Evolutionary conservation across 1,284 basidiomycete species (phyloP).

Genomic region (Cystobasidium pallidum): DNA sequence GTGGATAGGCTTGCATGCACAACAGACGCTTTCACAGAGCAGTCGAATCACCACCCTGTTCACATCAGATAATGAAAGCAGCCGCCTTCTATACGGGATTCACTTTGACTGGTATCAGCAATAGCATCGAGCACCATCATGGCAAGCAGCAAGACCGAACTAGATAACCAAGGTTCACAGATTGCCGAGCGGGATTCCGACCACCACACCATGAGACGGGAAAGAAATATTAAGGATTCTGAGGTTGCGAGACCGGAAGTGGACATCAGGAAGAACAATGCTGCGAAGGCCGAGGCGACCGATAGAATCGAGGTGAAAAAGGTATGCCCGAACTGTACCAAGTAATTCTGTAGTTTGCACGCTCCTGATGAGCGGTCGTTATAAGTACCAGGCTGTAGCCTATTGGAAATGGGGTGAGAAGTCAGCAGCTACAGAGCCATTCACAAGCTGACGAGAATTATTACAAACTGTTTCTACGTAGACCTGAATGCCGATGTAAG

Average conservation of each 20-base stretch:
- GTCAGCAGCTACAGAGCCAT: no score
- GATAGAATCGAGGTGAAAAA: conserved; percentile 91
- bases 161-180: no score
- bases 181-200: no score
- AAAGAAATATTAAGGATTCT: neutral
- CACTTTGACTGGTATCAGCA: no score
- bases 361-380: neutral
- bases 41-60: no score
- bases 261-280: neutral
- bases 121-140: no score
- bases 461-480: conserved; percentile 59
- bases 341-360: neutral
- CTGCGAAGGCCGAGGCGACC: neutral
- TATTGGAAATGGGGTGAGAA: conserved; percentile 88
- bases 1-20: no score
- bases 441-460: neutral
- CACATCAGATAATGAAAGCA: no score
- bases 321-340: neutral
- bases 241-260: neutral
- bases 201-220: no score
- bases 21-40: no score
- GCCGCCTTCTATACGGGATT: no score
- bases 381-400: conserved; percentile 87
- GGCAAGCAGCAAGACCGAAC: no score
- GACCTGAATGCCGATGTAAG: conserved; percentile 55